Evolutionary conservation across 306 rosid species (phyloP), one percentile per base, ranked within the genome.

Genomic region (Vigna radiata): DNA sequence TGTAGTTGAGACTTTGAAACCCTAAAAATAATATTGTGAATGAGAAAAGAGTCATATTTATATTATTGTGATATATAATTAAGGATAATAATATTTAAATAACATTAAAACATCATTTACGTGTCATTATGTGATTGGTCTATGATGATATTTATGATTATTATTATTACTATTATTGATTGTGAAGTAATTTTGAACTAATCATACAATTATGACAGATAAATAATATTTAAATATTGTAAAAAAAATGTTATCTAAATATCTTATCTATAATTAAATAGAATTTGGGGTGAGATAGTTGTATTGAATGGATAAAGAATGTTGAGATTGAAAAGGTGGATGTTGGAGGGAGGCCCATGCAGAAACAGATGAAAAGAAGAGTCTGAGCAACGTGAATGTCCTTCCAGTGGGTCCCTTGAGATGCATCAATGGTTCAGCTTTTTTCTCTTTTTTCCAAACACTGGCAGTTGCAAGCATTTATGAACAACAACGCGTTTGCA

Each of bases 381-480:
- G 2, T 62, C 27, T 54, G 33, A 63, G 14, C 31, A 77, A 47
- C 64, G 78, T 63, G 82, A 77, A 71, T 29, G 43, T 33, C 55
- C 76, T 53, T 63, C 18, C 18, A 5, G 63, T 71, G 70, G 85
- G 82, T 19, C 68, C 76, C 5, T 16, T 47, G 12, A 61, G 68
- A 76, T 65, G 52, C 50, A 53, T 19, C 1, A 72, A 43, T 69
- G 15, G 79, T 82, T 77, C 64, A 68, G 60, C 5, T 23, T 5
- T 25, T 47, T 15, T 67, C 66, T 72, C 80, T 18, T 78, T 83
- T 85, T 85, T 33, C 68, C 85, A 78, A 72, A 77, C 47, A 1
- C 39, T 1, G 68, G 64, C 86, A 70, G 96, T 87, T 90, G 91
- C 56, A 84, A n/a, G 76, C 90, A 88, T 84, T 85, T 80, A 85